Evolutionary conservation across 2,329 filamentous ascomycete species (phyloP), one percentile per base, ranked within the genome.

Genomic region (Metarhizium rileyi): DNA sequence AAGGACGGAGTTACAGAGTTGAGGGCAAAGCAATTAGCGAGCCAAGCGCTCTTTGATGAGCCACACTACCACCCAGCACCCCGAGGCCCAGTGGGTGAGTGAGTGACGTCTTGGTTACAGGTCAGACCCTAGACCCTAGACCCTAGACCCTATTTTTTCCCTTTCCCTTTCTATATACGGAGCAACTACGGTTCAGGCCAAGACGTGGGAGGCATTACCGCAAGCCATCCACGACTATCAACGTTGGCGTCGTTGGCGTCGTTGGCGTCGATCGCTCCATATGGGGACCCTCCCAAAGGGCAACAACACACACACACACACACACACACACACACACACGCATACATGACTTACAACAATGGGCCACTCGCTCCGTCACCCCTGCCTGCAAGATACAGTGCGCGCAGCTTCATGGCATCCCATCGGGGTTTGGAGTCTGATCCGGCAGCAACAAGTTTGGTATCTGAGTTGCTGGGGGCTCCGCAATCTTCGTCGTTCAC

Each of bases 81-180:
- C 46, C 47, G 50, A 35, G 47, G 18, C 22, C 38, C 43, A 30
- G 25, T 33, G 22, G 49, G 12, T n/a, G n/a, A n/a, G n/a, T n/a
- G n/a, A n/a, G n/a, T n/a, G n/a, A n/a, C n/a, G 30, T 44, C 38
- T 44, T 43, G 42, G 49, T 51, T 50, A 53, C 48, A 50, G 49
- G 55, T 54, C 51, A 52, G 49, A 56, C 52, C 44, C 48, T 48
- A n/a, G n/a, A n/a, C n/a, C n/a, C n/a, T n/a, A n/a, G n/a, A n/a
- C n/a, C n/a, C n/a, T n/a, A n/a, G 48, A 53, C 55, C 44, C 51
- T 52, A 48, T 52, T 50, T 53, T 38, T 12, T n/a, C 5, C 9
- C 30, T 33, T 12, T 33, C 16, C 30, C 30, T 14, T 28, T 22
- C 33, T 33, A 46, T 48, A 47, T n/a, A n/a, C n/a, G n/a, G n/a